A percentile compares a stretch with the other conserved stretches of the same genome.
Evolutionary conservation across 148 eudicot species (phyloP).

Genomic region (Fagopyrum esculentum): DNA sequence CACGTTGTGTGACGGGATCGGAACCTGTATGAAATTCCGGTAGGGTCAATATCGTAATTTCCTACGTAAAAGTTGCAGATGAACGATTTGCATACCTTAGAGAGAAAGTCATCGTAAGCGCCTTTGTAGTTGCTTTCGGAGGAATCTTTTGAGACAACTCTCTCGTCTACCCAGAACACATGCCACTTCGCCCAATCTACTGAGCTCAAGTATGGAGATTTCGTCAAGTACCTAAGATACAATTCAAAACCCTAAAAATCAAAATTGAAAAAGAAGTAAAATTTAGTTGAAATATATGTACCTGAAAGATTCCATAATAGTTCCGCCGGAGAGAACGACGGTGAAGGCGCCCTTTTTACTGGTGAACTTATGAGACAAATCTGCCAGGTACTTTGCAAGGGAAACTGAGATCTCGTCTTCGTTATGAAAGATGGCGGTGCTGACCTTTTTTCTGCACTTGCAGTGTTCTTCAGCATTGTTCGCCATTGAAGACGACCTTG

Average conservation of each 20-base stretch:
- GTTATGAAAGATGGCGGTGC: constrained; percentile 26
- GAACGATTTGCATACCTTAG: constrained; percentile 45
- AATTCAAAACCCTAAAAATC: neutral
- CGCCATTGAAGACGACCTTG: constrained; percentile 20
- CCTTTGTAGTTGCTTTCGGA: constrained; percentile 81
- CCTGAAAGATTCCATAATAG: constrained; percentile 68
- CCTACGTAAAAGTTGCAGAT: neutral
- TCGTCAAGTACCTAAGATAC: constrained; percentile 55
- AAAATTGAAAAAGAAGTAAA: neutral
- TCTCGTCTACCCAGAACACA: constrained; percentile 91
- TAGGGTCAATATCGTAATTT: too few species aligned
- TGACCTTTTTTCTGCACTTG: constrained; percentile 20
- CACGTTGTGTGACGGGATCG: constrained; percentile 40
- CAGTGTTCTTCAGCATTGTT: constrained; percentile 19
- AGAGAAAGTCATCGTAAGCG: constrained; percentile 59
- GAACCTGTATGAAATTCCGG: constrained; percentile 28
- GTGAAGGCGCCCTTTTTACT: constrained; percentile 54
- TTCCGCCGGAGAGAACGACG: constrained; percentile 72
- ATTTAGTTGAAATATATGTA: neutral
- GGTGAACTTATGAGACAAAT: constrained; percentile 41
- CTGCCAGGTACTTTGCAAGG: constrained; percentile 46
- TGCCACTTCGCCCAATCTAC: constrained; percentile 94
- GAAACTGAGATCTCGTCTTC: constrained; percentile 52
- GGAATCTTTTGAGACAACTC: constrained; percentile 76
- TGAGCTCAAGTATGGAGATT: constrained; percentile 50